phyloP scores from a whole-genome alignment of 2,329 filamentous ascomycete genomes.

The Apiospora marii region DNA sequence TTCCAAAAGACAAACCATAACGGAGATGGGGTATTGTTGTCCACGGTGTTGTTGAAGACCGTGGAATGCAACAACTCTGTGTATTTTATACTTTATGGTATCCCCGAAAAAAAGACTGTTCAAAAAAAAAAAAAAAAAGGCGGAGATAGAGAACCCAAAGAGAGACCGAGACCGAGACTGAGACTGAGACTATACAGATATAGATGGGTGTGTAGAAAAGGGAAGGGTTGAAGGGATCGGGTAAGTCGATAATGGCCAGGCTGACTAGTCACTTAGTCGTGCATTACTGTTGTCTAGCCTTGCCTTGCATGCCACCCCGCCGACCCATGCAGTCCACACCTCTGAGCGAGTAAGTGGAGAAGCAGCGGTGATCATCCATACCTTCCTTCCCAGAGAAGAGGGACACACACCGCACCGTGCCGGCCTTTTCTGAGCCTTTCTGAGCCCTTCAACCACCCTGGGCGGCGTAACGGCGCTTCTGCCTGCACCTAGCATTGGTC shows the following conservation, averaged over 20 bases:
- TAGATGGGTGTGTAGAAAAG: neutral
- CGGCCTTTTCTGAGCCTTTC: neutral
- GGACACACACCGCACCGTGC: neutral
- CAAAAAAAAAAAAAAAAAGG: neutral
- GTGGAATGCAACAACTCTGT: neutral
- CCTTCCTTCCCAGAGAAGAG: neutral
- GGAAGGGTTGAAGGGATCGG: neutral
- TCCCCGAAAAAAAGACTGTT: too few species aligned
- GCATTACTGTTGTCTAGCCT: neutral
- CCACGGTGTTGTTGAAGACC: neutral
- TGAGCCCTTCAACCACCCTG: neutral
- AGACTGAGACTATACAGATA: too few species aligned
- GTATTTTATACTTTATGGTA: neutral
- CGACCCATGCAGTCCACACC: neutral
- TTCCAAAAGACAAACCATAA: neutral
- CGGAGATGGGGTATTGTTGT: neutral
- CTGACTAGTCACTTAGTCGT: neutral
- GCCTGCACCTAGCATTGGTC: neutral
- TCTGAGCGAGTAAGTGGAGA: slow-evolving; percentile 19
- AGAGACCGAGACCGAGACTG: neutral
- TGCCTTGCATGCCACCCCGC: neutral
- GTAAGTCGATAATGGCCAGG: neutral
- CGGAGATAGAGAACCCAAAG: neutral
- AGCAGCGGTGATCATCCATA: slow-evolving; percentile 5
- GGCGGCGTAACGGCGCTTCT: neutral